Evolutionary conservation across 2,329 filamentous ascomycete genomes (phyloP), one percentile per base, ranked within the genome.

Genomic region (Fusarium robinianum): DNA sequence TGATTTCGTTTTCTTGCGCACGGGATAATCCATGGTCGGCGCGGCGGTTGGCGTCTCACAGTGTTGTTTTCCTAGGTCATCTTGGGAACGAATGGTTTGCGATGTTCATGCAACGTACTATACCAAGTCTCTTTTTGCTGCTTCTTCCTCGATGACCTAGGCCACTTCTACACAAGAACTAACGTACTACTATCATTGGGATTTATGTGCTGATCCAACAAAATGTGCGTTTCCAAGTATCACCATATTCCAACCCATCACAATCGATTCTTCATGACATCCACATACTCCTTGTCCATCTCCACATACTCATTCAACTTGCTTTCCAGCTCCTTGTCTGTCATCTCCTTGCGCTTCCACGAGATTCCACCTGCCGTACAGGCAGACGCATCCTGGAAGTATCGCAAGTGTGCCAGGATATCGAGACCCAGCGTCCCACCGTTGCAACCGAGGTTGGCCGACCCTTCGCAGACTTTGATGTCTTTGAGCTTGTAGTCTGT

Each of bases 401-500:
- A 83, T 57, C 69, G 64, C 12, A 58, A 21, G 61, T 83, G 80
- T 3, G 76, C 69, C 5, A 58, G 37, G 22, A 71, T 48, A 47
- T 79, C 66, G 25, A 80, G 58, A 2, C 72, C 73, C 3, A 63
- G 44, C 0, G 72, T 74, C 22, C 72, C 72, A n/a, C 59, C 78
- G 56, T 81, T 82, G 67, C 80, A 82, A 23, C 44, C 27, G 8
- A 65, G 58, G 61, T 74, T 80, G 16, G 66, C 65, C 44, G 67
- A 70, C 48, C 80, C 80, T 10, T 63, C 45, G 67, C 79, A 83
- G 16, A 75, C 64, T 35, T 67, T 56, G 54, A 82, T 57, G 34
- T 76, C 69, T 5, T 33, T 41, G 21, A 72, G 50, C 9, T 55
- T 49, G 57, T 76, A 76, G 49, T 66, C 53, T 25, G 63, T 53